These are phyloP conservation scores for Apiospora kogelbergensis DNA, from an alignment of 2,329 filamentous ascomycete species.

Conservation along the genomic window DNA sequence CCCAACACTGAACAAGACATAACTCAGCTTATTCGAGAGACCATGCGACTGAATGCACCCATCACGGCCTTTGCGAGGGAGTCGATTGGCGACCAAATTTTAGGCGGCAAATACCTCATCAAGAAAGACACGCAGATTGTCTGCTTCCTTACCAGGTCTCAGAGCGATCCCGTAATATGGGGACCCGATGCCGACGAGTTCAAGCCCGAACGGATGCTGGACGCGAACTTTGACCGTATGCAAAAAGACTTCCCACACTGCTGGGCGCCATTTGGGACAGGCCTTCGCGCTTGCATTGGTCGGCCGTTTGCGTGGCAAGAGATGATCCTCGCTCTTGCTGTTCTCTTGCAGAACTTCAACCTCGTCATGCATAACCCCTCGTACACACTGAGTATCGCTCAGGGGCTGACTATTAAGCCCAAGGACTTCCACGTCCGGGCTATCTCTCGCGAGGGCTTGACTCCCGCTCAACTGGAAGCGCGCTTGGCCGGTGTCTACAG, in stretches of 20 bases:
- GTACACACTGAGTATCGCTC: slow-evolving; percentile 38
- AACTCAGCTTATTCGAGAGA: slow-evolving; percentile 43
- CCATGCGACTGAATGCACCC: slow-evolving; percentile 50
- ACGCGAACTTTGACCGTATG: slow-evolving; percentile 43
- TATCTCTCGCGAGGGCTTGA: slow-evolving; percentile 45
- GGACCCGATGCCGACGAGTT: slow-evolving; percentile 58
- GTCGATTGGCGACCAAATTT: slow-evolving; percentile 40
- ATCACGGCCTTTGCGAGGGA: slow-evolving; percentile 48
- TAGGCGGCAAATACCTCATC: slow-evolving; percentile 55
- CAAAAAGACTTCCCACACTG: slow-evolving; percentile 31
- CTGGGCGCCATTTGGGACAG: slow-evolving; percentile 56
- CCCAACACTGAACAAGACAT: neutral
- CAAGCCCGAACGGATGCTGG: slow-evolving; percentile 61
- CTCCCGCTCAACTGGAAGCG: slow-evolving; percentile 46
- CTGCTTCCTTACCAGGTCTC: slow-evolving; percentile 46
- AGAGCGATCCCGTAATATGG: slow-evolving; percentile 56
- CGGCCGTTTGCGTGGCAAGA: slow-evolving; percentile 56
- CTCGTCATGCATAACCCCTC: slow-evolving; percentile 61
- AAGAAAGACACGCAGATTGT: slow-evolving; percentile 43
- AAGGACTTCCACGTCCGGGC: slow-evolving; percentile 48
- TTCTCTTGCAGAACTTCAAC: slow-evolving; percentile 71
- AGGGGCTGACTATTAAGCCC: slow-evolving; percentile 12
- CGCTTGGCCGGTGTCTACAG: slow-evolving; percentile 36
- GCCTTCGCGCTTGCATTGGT: slow-evolving; percentile 52
- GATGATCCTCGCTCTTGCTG: slow-evolving; percentile 45